Evolutionary conservation across 2,329 filamentous ascomycete species (phyloP).

Genomic region (Lasiodiplodia sp.): DNA sequence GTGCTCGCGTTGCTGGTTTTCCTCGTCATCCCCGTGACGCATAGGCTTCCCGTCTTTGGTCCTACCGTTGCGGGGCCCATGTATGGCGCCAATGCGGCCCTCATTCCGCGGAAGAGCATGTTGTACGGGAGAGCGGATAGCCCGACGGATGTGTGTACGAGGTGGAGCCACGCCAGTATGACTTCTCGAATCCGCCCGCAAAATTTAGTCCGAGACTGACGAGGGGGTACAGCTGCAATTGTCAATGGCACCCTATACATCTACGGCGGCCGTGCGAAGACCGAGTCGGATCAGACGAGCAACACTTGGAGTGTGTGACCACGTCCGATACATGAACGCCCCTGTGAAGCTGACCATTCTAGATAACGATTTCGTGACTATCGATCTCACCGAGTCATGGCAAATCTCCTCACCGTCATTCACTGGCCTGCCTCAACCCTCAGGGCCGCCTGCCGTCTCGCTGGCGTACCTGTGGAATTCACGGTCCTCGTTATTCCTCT

Average conservation of each 20-base stretch:
- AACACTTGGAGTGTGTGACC: constrained; percentile 73
- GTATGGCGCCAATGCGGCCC: neutral
- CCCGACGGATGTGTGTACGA: constrained; percentile 44
- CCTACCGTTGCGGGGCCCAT: neutral
- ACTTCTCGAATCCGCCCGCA: neutral
- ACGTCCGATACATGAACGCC: neutral
- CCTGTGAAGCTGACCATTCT: constrained; percentile 32
- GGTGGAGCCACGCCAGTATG: constrained; percentile 46
- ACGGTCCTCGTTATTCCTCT: constrained; percentile 72
- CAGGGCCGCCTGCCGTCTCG: constrained; percentile 73
- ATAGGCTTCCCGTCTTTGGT: constrained; percentile 8
- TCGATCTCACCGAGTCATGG: constrained; percentile 79
- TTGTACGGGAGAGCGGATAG: constrained; percentile 40
- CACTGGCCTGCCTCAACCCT: constrained; percentile 67
- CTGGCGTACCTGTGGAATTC: constrained; percentile 81
- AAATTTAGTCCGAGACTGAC: neutral
- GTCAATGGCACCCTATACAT: constrained; percentile 80
- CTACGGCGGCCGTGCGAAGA: constrained; percentile 74
- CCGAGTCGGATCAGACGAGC: constrained; percentile 61
- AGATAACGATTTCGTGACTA: constrained; percentile 74
- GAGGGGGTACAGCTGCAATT: constrained; percentile 58
- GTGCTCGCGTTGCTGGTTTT: constrained; percentile 9
- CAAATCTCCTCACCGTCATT: constrained; percentile 69
- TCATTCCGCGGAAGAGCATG: neutral
- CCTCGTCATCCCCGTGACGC: constrained; percentile 4